These are phyloP conservation scores for Forsythia viridissima DNA, from an alignment of 257 asterid genomes.

Conservation along the genomic window DNA sequence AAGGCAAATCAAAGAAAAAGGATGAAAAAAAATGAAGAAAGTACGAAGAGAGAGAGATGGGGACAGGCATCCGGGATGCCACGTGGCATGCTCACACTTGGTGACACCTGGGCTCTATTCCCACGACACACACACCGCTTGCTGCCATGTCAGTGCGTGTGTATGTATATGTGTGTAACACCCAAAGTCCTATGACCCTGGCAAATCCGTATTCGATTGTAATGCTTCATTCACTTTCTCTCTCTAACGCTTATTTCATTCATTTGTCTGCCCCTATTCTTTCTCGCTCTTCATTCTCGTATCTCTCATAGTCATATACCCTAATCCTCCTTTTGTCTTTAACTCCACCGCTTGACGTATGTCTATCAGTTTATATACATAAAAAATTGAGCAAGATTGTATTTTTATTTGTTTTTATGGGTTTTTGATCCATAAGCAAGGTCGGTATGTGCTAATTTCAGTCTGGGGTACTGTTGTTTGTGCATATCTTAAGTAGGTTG, in stretches of 20 bases:
- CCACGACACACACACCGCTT: constrained; percentile 36
- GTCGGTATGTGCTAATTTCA: constrained; percentile 42
- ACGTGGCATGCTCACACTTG: constrained; percentile 62
- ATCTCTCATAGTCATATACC: constrained; percentile 47
- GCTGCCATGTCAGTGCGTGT: constrained; percentile 55
- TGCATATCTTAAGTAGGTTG: constrained; percentile 11
- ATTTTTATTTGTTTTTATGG: constrained; percentile 19
- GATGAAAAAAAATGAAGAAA: constrained; percentile 19
- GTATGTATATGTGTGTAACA: neutral
- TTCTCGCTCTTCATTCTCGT: constrained; percentile 57
- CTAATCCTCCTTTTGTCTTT: constrained; percentile 44
- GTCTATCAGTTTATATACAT: constrained; percentile 16
- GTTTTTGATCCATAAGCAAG: constrained; percentile 41
- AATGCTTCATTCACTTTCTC: constrained; percentile 37
- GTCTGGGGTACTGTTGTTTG: constrained; percentile 32
- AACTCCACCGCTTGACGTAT: constrained; percentile 33
- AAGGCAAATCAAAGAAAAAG: neutral
- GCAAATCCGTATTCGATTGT: constrained; percentile 59
- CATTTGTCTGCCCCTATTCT: constrained; percentile 41
- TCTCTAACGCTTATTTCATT: constrained; percentile 40
- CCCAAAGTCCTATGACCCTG: constrained; percentile 59
- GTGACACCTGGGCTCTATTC: constrained; percentile 46
- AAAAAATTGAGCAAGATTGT: constrained; percentile 30
- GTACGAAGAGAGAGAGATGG: constrained; percentile 36
- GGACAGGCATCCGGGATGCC: constrained; percentile 55